phyloP scores from a whole-genome alignment of 768 basidiomycete species.

The Mycena indigotica region DNA sequence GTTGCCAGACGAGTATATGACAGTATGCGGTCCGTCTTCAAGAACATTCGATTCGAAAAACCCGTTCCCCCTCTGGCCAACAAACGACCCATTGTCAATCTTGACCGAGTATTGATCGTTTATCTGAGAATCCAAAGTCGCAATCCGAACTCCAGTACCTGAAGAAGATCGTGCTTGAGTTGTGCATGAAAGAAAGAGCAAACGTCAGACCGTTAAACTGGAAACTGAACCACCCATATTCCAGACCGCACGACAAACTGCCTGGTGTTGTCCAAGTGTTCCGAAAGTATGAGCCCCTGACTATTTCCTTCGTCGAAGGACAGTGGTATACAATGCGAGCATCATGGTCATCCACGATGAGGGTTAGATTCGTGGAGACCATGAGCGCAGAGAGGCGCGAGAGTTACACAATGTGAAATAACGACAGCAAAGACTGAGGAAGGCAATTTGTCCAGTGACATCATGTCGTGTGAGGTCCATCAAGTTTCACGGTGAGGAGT shows the following conservation, averaged over 20 bases:
- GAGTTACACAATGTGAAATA: neutral
- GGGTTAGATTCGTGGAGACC: slow-evolving; percentile 19
- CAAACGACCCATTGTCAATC: slow-evolving; percentile 38
- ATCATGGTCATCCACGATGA: slow-evolving; percentile 45
- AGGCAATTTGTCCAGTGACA: slow-evolving; percentile 5
- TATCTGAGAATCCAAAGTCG: slow-evolving; percentile 26
- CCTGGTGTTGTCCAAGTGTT: slow-evolving; percentile 42
- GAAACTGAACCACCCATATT: slow-evolving; percentile 42
- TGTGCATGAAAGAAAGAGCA: neutral
- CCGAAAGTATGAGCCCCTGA: slow-evolving; percentile 39
- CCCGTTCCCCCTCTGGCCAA: slow-evolving; percentile 33
- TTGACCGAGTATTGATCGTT: slow-evolving; percentile 36
- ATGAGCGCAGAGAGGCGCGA: neutral
- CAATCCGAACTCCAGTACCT: slow-evolving; percentile 30
- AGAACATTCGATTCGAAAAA: slow-evolving; percentile 35
- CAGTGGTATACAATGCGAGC: slow-evolving; percentile 39
- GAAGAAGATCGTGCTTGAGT: neutral
- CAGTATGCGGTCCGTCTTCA: slow-evolving; percentile 39
- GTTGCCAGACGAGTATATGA: slow-evolving; percentile 36
- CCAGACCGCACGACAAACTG: slow-evolving; percentile 29
- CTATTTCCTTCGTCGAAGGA: slow-evolving; percentile 33
- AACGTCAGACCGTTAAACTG: slow-evolving; percentile 37
- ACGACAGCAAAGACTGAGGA: neutral
- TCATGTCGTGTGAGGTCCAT: slow-evolving; percentile 4
- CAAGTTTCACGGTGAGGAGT: too few species aligned